These are phyloP conservation scores for Fusarium incarnatum DNA, from an alignment of 2,329 filamentous ascomycete genomes.

Conservation along the genomic window DNA sequence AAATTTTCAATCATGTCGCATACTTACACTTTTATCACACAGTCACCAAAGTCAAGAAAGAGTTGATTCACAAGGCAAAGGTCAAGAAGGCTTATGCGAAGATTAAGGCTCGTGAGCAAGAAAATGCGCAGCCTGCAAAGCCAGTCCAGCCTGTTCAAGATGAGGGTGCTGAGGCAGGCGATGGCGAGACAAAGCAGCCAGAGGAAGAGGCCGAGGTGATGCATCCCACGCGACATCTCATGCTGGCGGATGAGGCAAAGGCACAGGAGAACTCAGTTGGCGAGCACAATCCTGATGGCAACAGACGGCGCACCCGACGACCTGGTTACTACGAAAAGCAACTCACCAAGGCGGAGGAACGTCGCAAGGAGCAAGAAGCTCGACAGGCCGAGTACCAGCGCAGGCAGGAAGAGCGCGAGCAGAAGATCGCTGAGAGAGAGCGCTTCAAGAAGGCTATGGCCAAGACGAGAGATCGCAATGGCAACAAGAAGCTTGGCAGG, in stretches of 20 bases:
- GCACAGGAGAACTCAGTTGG: slow-evolving; percentile 48
- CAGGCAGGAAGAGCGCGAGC: slow-evolving; percentile 72
- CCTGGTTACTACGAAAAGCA: slow-evolving; percentile 76
- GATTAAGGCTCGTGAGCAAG: slow-evolving; percentile 69
- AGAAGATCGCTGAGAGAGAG: slow-evolving; percentile 72
- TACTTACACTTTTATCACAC: slow-evolving; percentile 52
- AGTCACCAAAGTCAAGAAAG: slow-evolving; percentile 91
- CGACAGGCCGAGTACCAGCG: slow-evolving; percentile 57
- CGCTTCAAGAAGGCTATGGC: slow-evolving; percentile 75
- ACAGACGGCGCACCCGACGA: slow-evolving; percentile 52
- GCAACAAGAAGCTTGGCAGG: slow-evolving; percentile 82
- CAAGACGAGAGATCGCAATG: slow-evolving; percentile 79
- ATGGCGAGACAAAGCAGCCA: slow-evolving; percentile 23
- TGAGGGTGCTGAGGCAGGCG: slow-evolving; percentile 34
- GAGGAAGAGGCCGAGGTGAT: slow-evolving; percentile 45
- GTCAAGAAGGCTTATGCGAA: slow-evolving; percentile 93
- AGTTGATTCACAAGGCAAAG: slow-evolving; percentile 91
- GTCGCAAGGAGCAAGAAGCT: slow-evolving; percentile 57
- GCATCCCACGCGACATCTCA: slow-evolving; percentile 55
- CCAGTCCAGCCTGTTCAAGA: slow-evolving; percentile 27
- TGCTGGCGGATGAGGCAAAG: slow-evolving; percentile 55
- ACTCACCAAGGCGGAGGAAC: slow-evolving; percentile 59
- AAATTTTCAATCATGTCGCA: slow-evolving; percentile 33
- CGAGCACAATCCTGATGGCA: slow-evolving; percentile 46
- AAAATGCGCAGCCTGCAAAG: slow-evolving; percentile 40